Conservation (phyloP, 352 stramenopile genomes). For the Phytopythium delawarense region DNA sequence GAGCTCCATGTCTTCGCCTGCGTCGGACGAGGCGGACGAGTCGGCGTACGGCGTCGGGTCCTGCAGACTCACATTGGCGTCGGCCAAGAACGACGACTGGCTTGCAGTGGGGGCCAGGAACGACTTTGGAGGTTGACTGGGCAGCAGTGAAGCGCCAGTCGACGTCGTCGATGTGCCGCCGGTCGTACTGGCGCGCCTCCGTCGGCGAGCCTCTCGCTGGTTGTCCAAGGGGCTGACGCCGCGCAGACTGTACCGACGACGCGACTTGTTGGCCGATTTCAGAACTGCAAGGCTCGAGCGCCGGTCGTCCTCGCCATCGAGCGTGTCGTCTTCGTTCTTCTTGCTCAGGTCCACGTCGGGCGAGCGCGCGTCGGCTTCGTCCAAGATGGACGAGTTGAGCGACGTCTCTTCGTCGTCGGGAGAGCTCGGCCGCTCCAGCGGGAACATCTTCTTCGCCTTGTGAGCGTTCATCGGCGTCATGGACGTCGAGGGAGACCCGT, state of each 20-base stretch:
- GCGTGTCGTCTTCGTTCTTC: constrained; percentile 19
- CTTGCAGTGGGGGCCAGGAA: constrained; percentile 8
- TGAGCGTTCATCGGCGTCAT: constrained; percentile 79
- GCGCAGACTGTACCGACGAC: constrained; percentile 57
- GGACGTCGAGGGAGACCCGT: constrained; percentile 75
- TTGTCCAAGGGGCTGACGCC: constrained; percentile 79
- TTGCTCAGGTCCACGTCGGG: constrained; percentile 35
- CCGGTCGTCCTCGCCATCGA: constrained; percentile 10
- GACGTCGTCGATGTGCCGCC: constrained; percentile 15
- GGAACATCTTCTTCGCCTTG: constrained; percentile 60
- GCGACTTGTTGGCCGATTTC: constrained; percentile 28
- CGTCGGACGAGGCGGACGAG: constrained; percentile 73
- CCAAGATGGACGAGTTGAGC: constrained; percentile 79
- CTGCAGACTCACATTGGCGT: constrained; percentile 14
- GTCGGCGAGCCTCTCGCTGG: constrained; percentile 54
- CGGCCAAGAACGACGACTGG: constrained; percentile 49
- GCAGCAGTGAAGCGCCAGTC: constrained; percentile 3
- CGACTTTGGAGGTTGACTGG: not conserved
- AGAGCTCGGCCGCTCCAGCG: constrained; percentile 36
- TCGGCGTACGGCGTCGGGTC: constrained; percentile 53
- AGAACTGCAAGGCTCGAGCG: constrained; percentile 23
- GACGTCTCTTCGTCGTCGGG: constrained; percentile 78
- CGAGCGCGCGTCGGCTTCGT: constrained; percentile 52
- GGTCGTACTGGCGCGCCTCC: constrained; percentile 38
- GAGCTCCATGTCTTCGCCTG: constrained; percentile 86